phyloP scores from a whole-genome alignment of 1,139 yeast genomes.

The Debaryomycetaceae sp. region DNA sequence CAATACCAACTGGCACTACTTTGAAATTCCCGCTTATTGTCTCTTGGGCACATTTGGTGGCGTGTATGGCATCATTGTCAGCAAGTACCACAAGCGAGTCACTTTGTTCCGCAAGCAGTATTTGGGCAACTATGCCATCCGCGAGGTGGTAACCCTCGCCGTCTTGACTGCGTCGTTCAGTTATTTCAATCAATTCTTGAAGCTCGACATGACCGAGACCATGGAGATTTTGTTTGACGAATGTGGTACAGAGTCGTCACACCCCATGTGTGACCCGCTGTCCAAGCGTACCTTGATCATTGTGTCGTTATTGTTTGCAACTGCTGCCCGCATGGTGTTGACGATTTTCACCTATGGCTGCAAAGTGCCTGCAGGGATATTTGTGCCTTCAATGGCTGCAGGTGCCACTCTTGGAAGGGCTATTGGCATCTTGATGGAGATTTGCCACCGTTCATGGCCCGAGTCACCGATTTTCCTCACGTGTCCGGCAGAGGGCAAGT shows the following conservation, averaged over 20 bases:
- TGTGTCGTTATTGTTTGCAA: conserved; percentile 63
- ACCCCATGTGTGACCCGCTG: conserved; percentile 47
- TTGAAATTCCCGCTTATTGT: conserved; percentile 78
- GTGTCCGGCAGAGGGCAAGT: conserved; percentile 36
- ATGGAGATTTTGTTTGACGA: conserved; percentile 89
- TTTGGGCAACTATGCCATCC: conserved; percentile 52
- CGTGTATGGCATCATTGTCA: conserved; percentile 76
- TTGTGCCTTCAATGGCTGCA: conserved; percentile 95
- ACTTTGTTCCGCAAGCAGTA: conserved; percentile 76
- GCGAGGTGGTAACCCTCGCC: conserved; percentile 70
- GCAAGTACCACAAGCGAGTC: conserved; percentile 71
- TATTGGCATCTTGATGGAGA: conserved; percentile 66
- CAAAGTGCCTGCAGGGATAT: conserved; percentile 92
- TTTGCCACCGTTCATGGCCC: conserved; percentile 41
- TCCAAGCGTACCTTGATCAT: conserved; percentile 30
- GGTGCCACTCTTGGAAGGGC: conserved; percentile 94
- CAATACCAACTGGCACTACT: conserved; percentile 80
- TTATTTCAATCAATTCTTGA: conserved; percentile 77
- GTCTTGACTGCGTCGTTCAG: conserved; percentile 70
- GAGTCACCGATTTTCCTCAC: conserved; percentile 44
- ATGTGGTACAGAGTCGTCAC: conserved; percentile 50
- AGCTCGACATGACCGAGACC: conserved; percentile 89
- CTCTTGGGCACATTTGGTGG: conserved; percentile 90
- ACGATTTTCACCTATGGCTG: conserved; percentile 87
- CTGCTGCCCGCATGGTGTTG: conserved; percentile 62